These are phyloP conservation scores for Wickerhamomyces sp. DNA, from an alignment of 1,139 yeast species.

Conservation along the genomic window DNA sequence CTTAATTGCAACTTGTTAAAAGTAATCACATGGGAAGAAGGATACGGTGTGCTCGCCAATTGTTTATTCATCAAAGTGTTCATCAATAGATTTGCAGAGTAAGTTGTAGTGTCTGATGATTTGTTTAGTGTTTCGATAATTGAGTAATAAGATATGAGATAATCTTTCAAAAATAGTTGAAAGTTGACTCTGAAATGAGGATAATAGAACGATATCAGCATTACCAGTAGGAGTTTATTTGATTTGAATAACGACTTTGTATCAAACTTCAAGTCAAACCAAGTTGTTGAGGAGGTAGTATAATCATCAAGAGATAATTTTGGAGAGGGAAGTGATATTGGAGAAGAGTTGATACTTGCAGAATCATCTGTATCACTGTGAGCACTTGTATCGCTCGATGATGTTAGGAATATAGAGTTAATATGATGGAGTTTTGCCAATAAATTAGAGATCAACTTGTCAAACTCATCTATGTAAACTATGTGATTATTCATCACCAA, in stretches of 20 bases:
- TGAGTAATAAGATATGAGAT: conserved; percentile 20
- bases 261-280: conserved; percentile 16
- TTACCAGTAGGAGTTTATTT: conserved; percentile 16
- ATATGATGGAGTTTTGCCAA: conserved; percentile 7
- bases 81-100: conserved; percentile 14
- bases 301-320: not conserved
- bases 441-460: conserved; percentile 8
- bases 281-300: conserved; percentile 1
- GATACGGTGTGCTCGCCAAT: not conserved
- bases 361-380: not conserved
- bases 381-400: not conserved
- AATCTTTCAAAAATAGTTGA: conserved; percentile 15
- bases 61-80: conserved; percentile 7
- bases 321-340: conserved; percentile 1
- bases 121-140: conserved; percentile 18
- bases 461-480: conserved; percentile 14
- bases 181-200: conserved; percentile 10
- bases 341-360: not conserved
- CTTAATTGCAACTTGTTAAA: conserved; percentile 20
- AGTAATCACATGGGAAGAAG: conserved; percentile 3
- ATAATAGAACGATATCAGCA: conserved; percentile 16
- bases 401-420: conserved; percentile 1
- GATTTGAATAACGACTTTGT: conserved; percentile 12
- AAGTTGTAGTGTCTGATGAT: conserved; percentile 19
- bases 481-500: conserved; percentile 14